Conservation (phyloP, 176 grass and related monocot species). For the maize (Zea mays) region Zm-B73-REFERENCE-NAM-5.0 NC_050104.1:153008501-153009000, state of each 20-base stretch:
- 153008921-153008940: slow-evolving; percentile 52
- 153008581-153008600: not conserved
- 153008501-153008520: slow-evolving; percentile 32
- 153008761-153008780: not conserved
- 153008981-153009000: slow-evolving; percentile 20
- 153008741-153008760: not conserved
- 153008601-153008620: slow-evolving; percentile 78
- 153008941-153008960: slow-evolving; percentile 79
- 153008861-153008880: slow-evolving; percentile 87
- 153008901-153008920: slow-evolving; percentile 54
- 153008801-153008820: not conserved
- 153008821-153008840: not conserved
- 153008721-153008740: not conserved
- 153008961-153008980: slow-evolving; percentile 58
- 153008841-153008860: not conserved
- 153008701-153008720: not conserved
- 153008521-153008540: not conserved
- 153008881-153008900: slow-evolving; percentile 56
- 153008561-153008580: not conserved
- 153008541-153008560: not conserved
- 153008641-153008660: slow-evolving; percentile 94
- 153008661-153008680: slow-evolving; percentile 37
- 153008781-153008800: not conserved
- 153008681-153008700: slow-evolving; percentile 10
- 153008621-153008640: slow-evolving; percentile 89